phyloP scores from a whole-genome alignment of 129 eudicot species.

The Chrysanthemum makinoi region DNA sequence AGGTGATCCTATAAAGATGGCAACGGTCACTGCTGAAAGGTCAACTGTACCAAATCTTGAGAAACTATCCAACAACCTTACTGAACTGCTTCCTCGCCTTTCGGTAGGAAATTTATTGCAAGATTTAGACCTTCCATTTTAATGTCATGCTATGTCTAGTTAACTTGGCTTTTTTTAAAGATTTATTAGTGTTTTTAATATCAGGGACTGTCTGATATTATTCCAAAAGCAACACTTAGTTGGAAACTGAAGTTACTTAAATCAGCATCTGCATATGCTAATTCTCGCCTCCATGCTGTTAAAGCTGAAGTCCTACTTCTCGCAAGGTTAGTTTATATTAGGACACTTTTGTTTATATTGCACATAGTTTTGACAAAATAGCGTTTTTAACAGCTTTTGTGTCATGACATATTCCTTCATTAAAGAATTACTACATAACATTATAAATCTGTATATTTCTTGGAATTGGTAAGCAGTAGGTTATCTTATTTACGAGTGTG shows the following conservation, averaged over 20 bases:
- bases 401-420: not conserved
- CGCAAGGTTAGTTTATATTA: constrained; percentile 55
- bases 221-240: constrained; percentile 73
- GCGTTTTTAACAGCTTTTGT: not conserved
- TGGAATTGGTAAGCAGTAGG: not conserved
- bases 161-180: not conserved
- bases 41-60: constrained; percentile 48
- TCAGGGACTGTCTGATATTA: constrained; percentile 71
- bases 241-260: constrained; percentile 86
- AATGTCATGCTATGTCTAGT: not conserved
- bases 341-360: not conserved
- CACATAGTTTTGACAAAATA: no score
- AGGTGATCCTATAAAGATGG: constrained; percentile 97
- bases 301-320: constrained; percentile 88
- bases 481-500: not conserved
- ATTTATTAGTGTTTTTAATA: not conserved
- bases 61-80: constrained; percentile 59
- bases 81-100: constrained; percentile 66
- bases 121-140: not conserved
- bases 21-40: constrained; percentile 47
- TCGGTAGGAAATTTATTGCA: constrained; percentile 44
- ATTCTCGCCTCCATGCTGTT: constrained; percentile 87
- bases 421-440: not conserved
- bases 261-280: constrained; percentile 73
- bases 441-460: not conserved